Evolutionary conservation across 2,329 filamentous ascomycete genomes (phyloP).

Genomic region (Incumbomyces delicatus): DNA sequence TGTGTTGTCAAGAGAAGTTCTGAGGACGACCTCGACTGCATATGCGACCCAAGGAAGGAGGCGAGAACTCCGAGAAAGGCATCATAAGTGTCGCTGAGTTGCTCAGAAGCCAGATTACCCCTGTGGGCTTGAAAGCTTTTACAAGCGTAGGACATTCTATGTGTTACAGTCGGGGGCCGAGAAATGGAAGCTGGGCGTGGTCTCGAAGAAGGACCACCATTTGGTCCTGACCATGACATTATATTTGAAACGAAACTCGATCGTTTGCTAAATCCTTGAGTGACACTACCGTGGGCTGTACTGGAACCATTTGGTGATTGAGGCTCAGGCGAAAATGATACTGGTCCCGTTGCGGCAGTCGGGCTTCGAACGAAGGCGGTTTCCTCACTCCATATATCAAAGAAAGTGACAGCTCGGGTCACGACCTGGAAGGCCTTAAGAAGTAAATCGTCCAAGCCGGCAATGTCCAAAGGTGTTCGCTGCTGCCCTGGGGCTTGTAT

Average conservation of each 20-base stretch:
- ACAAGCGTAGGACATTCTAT: slow-evolving; percentile 67
- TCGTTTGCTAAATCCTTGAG: not conserved
- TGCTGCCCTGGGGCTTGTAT: slow-evolving; percentile 50
- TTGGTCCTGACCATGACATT: not conserved
- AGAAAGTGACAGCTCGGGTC: slow-evolving; percentile 78
- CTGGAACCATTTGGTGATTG: slow-evolving; percentile 5
- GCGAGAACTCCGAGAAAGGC: slow-evolving; percentile 81
- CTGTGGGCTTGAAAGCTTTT: slow-evolving; percentile 53
- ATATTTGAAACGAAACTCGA: slow-evolving; percentile 1
- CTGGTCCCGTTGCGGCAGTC: not conserved
- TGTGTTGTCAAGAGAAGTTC: slow-evolving; percentile 75
- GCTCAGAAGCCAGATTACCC: slow-evolving; percentile 71
- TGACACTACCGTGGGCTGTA: not conserved
- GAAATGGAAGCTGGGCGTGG: slow-evolving; percentile 17
- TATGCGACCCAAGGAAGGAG: slow-evolving; percentile 85
- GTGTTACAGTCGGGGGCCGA: slow-evolving; percentile 49
- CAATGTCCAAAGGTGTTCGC: slow-evolving; percentile 44
- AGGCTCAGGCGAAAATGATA: slow-evolving; percentile 6
- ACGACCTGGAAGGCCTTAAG: slow-evolving; percentile 89
- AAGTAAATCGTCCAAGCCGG: slow-evolving; percentile 84
- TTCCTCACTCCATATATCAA: slow-evolving; percentile 67
- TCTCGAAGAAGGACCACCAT: not conserved
- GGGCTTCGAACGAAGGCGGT: slow-evolving; percentile 32
- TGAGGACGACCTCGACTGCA: slow-evolving; percentile 82
- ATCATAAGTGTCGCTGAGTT: slow-evolving; percentile 71